Evolutionary conservation across 805 yeast genomes (phyloP).

Genomic region (Ogataea pini): DNA sequence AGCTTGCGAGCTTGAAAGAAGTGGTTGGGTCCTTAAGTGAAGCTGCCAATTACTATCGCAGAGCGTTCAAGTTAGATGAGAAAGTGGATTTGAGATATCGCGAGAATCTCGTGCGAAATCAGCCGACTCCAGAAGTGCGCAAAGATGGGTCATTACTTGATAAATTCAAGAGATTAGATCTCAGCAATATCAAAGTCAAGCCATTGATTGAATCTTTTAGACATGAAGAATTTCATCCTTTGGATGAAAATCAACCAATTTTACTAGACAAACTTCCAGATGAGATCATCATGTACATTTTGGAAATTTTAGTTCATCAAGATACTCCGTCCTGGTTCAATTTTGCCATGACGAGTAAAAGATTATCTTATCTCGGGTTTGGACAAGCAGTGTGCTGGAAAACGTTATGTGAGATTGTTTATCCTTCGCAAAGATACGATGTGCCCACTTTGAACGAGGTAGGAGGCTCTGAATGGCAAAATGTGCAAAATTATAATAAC

Average conservation of each 20-base stretch:
- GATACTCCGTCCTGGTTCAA: slow-evolving; percentile 68
- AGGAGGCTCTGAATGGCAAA: slow-evolving; percentile 34
- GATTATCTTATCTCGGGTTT: slow-evolving; percentile 59
- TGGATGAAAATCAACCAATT: slow-evolving; percentile 40
- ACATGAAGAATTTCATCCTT: slow-evolving; percentile 27
- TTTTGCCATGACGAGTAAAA: slow-evolving; percentile 59
- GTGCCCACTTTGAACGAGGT: slow-evolving; percentile 41
- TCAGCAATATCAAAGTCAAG: slow-evolving; percentile 45
- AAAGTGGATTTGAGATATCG: slow-evolving; percentile 72
- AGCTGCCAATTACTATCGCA: slow-evolving; percentile 71
- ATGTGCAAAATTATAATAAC: slow-evolving; percentile 43
- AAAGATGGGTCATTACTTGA: slow-evolving; percentile 15
- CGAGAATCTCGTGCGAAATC: slow-evolving; percentile 41
- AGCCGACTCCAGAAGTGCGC: slow-evolving; percentile 25
- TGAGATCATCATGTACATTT: slow-evolving; percentile 56
- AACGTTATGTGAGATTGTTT: slow-evolving; percentile 49
- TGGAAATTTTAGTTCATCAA: slow-evolving; percentile 44
- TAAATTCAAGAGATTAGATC: slow-evolving; percentile 34
- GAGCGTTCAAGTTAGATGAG: slow-evolving; percentile 60
- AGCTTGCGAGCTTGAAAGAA: slow-evolving; percentile 71
- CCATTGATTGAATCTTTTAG: slow-evolving; percentile 40
- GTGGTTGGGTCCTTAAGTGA: slow-evolving; percentile 76
- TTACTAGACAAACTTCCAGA: slow-evolving; percentile 50
- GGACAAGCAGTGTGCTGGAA: slow-evolving; percentile 51
- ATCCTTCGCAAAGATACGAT: slow-evolving; percentile 55